phyloP scores from a whole-genome alignment of 1,284 basidiomycete genomes.

The Golubevia sp. region DNA sequence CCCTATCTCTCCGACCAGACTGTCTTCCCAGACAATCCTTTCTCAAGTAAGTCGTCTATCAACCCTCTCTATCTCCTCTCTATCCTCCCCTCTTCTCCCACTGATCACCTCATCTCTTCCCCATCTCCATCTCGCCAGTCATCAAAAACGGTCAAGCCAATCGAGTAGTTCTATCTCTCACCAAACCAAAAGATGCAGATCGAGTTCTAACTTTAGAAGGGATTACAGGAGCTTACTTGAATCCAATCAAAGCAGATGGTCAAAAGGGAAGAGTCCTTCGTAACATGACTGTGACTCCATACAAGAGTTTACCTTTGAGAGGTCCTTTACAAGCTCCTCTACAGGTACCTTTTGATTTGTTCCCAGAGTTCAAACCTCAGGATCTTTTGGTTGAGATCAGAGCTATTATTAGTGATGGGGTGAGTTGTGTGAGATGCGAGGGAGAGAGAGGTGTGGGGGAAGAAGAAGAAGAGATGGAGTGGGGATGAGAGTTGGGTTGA shows the following conservation, averaged over 20 bases:
- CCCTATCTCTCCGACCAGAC: constrained; percentile 8
- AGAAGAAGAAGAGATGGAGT: too few species aligned
- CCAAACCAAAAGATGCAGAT: constrained; percentile 37
- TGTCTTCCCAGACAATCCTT: constrained; percentile 55
- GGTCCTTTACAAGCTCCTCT: constrained; percentile 33
- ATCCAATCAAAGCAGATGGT: constrained; percentile 45
- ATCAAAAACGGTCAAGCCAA: constrained; percentile 57
- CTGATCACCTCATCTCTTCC: constrained; percentile 1
- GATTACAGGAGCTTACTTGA: constrained; percentile 55
- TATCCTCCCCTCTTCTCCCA: not conserved
- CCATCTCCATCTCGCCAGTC: constrained; percentile 11
- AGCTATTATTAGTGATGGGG: constrained; percentile 35
- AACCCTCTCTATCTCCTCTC: not conserved
- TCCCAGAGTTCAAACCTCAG: constrained; percentile 56
- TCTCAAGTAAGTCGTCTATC: constrained; percentile 22
- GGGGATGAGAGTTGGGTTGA: too few species aligned
- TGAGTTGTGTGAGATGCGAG: too few species aligned
- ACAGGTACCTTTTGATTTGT: constrained; percentile 55
- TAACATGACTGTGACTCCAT: constrained; percentile 54
- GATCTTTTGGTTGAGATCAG: constrained; percentile 41
- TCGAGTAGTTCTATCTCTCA: constrained; percentile 52
- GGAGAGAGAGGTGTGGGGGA: too few species aligned
- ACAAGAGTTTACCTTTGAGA: constrained; percentile 44
- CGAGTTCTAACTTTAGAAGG: constrained; percentile 43
- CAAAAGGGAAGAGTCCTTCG: constrained; percentile 46